Base-by-base conservation (phyloP, 2,329 filamentous ascomycete species). In the Alternaria dauci region DNA sequence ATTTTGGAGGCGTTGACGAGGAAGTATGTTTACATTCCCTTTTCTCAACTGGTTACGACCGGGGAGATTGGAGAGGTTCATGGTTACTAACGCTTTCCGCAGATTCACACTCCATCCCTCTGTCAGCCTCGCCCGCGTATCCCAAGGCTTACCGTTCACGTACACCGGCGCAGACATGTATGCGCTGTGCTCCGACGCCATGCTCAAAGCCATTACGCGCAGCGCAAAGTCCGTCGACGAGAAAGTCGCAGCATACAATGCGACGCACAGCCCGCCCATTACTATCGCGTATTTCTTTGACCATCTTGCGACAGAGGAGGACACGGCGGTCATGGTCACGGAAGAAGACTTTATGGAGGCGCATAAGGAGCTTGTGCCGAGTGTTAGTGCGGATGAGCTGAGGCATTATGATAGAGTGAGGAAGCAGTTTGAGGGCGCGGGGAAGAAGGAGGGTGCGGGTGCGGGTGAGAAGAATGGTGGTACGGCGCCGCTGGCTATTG, bases 131-230 rank as follows among this genome's bases (percentile, higher is more conserved):
- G 78, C 85, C 26, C 82, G 87, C 8, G 88, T 99, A 47, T 91
- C 94, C 4, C 85, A 91, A 52, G 85, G 85, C 11, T 86, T 99
- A 4, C 95, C 95, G 0, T 95, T 97, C 76, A 98, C 94, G 3
- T 99, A 97, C 81, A 99, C 95, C 0, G 95, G 95, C 73, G 95
- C 95, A 64, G 95, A 99, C 81, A 90, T 99, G 75, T 99, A 99
- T 79, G 95, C 95, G 1, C 86, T 99, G 20, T 98, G 94, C 82
- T 97, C 93, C 43, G 95, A 99, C 78, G 93, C 95, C 52, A 99
- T 99, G 95, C 90, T 99, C 69, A 98, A 99, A 79, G 95, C 95
- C 20, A 94, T 99, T 59, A 99, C 95, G 3, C 89, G 95, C 5
- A 92, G 96, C 75, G 93, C 95, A 2, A 86, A 88, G 1, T 84